These are phyloP conservation scores for Raffaelea ambrosiae DNA, from an alignment of 2,329 filamentous ascomycete genomes.

Conservation along the genomic window DNA sequence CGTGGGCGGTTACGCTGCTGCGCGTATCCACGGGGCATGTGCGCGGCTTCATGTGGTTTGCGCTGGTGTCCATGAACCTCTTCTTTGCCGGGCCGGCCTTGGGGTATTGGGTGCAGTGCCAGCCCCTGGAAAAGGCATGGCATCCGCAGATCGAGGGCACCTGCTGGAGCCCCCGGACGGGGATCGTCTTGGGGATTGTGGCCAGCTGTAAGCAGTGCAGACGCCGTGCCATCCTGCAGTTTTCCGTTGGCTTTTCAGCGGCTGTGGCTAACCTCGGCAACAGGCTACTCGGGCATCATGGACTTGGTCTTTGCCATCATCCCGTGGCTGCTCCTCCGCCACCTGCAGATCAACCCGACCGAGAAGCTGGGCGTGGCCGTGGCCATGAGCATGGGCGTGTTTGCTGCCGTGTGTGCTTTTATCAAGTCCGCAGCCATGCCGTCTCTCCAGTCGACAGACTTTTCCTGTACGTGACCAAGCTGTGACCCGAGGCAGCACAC, in stretches of 20 bases:
- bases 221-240: no score
- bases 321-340: constrained; percentile 22
- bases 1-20: constrained; percentile 27
- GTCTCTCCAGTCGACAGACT: constrained; percentile 4
- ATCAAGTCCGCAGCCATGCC: constrained; percentile 3
- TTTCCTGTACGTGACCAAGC: constrained; percentile 4
- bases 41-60: constrained; percentile 20
- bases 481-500: neutral
- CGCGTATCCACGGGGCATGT: constrained; percentile 21
- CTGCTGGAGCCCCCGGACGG: constrained; percentile 17
- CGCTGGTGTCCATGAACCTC: constrained; percentile 23
- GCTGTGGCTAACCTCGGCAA: no score
- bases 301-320: constrained; percentile 23
- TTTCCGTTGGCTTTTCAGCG: no score
- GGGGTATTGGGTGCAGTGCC: constrained; percentile 20
- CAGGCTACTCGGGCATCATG: constrained; percentile 20
- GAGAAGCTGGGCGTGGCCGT: constrained; percentile 24
- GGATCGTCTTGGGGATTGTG: constrained; percentile 16
- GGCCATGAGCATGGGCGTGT: constrained; percentile 26
- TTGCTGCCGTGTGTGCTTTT: constrained; percentile 12
- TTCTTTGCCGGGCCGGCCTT: constrained; percentile 18
- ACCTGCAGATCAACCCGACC: constrained; percentile 21
- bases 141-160: constrained; percentile 13
- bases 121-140: constrained; percentile 19
- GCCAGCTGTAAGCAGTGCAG: constrained; percentile 15